These are phyloP conservation scores for Rosa persica DNA, from an alignment of 306 rosid genomes.

Conservation along the genomic window DNA sequence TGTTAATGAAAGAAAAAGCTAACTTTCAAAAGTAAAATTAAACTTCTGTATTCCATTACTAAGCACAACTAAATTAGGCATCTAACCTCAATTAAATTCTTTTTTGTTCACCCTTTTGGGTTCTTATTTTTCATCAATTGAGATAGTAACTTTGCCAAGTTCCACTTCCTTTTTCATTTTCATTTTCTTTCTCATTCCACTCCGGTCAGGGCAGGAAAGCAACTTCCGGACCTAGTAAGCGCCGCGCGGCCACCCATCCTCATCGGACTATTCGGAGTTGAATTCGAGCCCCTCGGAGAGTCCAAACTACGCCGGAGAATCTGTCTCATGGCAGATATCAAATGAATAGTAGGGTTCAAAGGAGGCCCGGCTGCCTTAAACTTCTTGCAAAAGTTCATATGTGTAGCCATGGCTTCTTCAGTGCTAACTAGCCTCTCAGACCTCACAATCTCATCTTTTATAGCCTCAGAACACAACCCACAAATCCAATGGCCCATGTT, in stretches of 20 bases:
- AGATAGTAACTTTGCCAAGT: conserved; percentile 22
- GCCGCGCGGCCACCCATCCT: conserved; percentile 34
- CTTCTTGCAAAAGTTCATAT: conserved; percentile 73
- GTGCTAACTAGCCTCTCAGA: conserved; percentile 65
- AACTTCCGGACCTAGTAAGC: conserved; percentile 70
- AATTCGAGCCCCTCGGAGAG: conserved; percentile 63
- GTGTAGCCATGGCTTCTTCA: conserved; percentile 81
- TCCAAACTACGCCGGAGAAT: conserved; percentile 78
- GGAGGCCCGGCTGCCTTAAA: conserved; percentile 74
- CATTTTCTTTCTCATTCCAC: conserved; percentile 21
- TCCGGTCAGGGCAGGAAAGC: conserved; percentile 66
- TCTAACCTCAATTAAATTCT: conserved; percentile 14
- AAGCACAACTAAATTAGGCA: conserved; percentile 14
- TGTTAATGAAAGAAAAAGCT: not conserved
- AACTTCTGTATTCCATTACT: conserved; percentile 34
- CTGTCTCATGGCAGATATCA: conserved; percentile 86
- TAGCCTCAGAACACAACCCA: conserved; percentile 87
- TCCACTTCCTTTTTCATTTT: not conserved
- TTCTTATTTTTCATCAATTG: conserved; percentile 34
- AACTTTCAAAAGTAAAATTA: not conserved
- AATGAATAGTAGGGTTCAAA: conserved; percentile 62
- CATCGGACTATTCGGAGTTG: conserved; percentile 61
- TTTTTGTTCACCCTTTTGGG: conserved; percentile 22
- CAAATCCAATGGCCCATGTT: conserved; percentile 85
- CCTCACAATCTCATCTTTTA: conserved; percentile 79